Percentiles rank a stretch among this genome's conserved stretches.
phyloP scores from a whole-genome alignment of 176 grass and related monocot genomes.

The Bonia amplexicaulis region DNA sequence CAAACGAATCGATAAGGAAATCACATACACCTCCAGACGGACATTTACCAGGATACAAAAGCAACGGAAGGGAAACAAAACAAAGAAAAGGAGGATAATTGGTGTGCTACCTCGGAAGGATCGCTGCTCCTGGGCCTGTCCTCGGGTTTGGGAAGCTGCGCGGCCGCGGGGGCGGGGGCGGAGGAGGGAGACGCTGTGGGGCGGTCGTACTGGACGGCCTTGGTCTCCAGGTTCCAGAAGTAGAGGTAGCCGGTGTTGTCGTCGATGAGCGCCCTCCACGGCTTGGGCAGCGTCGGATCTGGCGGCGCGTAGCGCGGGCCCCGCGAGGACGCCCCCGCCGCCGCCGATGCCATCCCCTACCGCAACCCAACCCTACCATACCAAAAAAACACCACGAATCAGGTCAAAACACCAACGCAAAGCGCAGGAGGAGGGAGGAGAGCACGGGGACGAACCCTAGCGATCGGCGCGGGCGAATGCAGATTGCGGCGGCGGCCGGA shows the following conservation, averaged over 20 bases:
- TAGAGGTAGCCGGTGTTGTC: conserved; percentile 74
- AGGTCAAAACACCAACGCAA: conserved; percentile 22
- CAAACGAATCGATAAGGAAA: background rate
- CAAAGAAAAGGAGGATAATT: background rate
- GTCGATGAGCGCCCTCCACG: conserved; percentile 83
- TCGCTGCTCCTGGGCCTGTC: conserved; percentile 10
- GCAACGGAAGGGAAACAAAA: background rate
- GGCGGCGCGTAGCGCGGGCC: conserved; percentile 58
- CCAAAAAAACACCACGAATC: background rate
- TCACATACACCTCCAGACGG: background rate
- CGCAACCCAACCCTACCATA: conserved; percentile 1
- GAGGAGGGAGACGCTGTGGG: background rate
- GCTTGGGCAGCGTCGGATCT: conserved; percentile 72
- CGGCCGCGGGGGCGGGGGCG: background rate
- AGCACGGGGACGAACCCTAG: background rate
- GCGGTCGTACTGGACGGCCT: conserved; percentile 64
- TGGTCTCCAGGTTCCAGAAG: conserved; percentile 95
- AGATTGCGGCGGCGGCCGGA: background rate
- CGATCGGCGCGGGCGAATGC: conserved; percentile 19
- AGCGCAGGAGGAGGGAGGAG: background rate
- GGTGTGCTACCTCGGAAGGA: conserved; percentile 23
- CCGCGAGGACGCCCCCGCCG: background rate
- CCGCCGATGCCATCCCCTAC: conserved; percentile 14
- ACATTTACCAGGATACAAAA: background rate
- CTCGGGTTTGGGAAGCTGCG: conserved; percentile 4